A percentile compares a stretch with the other conserved stretches of the same genome.
These are phyloP conservation scores for Tricholoma flavovirens DNA, from an alignment of 768 basidiomycete genomes.

Conservation along the genomic window DNA sequence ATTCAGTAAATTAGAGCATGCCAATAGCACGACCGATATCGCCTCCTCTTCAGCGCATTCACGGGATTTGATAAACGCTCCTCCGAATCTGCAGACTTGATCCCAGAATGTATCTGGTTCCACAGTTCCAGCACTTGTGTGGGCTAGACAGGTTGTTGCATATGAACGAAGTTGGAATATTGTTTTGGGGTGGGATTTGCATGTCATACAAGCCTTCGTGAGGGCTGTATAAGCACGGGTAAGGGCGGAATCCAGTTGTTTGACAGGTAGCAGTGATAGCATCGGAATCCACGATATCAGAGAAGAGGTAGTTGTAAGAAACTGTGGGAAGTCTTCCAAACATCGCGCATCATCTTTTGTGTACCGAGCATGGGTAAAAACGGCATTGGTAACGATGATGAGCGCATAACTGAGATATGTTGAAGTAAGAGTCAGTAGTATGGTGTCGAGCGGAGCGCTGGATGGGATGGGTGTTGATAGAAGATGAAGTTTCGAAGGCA, in stretches of 20 bases:
- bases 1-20: conserved; percentile 39
- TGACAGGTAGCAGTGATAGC: conserved; percentile 37
- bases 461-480: conserved; percentile 42
- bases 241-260: conserved; percentile 52
- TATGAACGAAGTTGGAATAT: conserved; percentile 36
- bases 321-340: conserved; percentile 22
- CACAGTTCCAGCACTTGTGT: conserved; percentile 41
- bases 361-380: conserved; percentile 4
- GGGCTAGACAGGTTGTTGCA: conserved; percentile 39
- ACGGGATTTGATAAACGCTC: conserved; percentile 35
- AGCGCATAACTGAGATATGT: conserved; percentile 57
- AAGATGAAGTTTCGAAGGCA: conserved; percentile 18
- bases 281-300: conserved; percentile 50
- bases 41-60: conserved; percentile 26
- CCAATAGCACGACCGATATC: conserved; percentile 31
- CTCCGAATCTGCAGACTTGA: conserved; percentile 49
- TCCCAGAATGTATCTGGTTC: conserved; percentile 64
- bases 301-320: conserved; percentile 26
- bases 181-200: conserved; percentile 18
- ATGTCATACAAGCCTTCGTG: conserved; percentile 32
- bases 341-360: background rate
- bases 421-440: conserved; percentile 48
- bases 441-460: conserved; percentile 20
- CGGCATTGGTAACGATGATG: conserved; percentile 29
- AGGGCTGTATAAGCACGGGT: conserved; percentile 55